Evolutionary conservation across 805 yeast genomes (phyloP), one percentile per base, ranked within the genome.

Genomic region (Starmerella sp.): DNA sequence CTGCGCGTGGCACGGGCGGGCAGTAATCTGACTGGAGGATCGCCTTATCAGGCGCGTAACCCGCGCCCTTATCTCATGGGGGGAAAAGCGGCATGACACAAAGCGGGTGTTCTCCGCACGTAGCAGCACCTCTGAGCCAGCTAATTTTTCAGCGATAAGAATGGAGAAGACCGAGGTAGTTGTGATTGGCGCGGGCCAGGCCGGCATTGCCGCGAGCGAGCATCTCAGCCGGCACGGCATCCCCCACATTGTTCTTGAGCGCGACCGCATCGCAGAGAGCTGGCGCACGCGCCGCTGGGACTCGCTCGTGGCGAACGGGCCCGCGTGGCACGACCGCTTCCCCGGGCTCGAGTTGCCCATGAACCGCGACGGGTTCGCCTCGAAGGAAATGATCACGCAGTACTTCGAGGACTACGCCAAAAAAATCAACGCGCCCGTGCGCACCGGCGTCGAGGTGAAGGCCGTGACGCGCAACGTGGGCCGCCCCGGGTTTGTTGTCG

Each of bases 231-330:
- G 15, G 3, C 38, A 48, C 32, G 42, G 32, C 29, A 34, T 58
- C 10, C 9, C 36, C 14, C 58, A 58, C 46, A 46, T 58, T n/a
- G 58, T 58, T 8, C 31, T 58, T 4, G 61, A 58, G 36, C 50
- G 49, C 14, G 54, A 48, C 15, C 46, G 55, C 6, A 30, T 57
- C 10, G 61, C 60, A 9, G 60, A 58, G 43, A 56, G 60, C 51
- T 58, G 61, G 61, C 42, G 57, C 9, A 52, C 58, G 28, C 56
- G 57, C 36, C 55, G 61, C 8, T 58, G 61, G 61, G 60, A 58
- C 48, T 58, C 61, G 14, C 49, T 58, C 22, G 58, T 52, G 9
- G 58, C 61, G 17, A 58, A 58, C 45, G 61, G 61, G 7, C 61
- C 61, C 3, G 59, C 60, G 5, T 58, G 61, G 61, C 61, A 58